Percentiles rank a stretch among this genome's conserved stretches.
Evolutionary conservation across 2,329 filamentous ascomycete genomes (phyloP).

Genomic region (Colletotrichum tropicale): DNA sequence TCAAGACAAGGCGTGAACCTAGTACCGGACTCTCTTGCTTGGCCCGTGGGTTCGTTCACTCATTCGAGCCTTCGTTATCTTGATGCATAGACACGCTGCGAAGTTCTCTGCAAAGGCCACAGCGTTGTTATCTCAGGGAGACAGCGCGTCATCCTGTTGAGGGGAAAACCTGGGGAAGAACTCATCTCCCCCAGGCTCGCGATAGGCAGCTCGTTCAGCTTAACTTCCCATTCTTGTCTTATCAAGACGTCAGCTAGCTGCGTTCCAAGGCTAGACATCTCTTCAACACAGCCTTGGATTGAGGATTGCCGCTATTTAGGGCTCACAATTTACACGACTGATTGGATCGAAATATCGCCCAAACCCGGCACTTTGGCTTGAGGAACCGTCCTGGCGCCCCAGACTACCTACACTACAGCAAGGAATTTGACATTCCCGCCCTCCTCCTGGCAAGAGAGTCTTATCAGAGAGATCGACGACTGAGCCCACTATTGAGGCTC

Average conservation of each 20-base stretch:
- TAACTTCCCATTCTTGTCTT: background rate
- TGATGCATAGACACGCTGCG: background rate
- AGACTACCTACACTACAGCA: background rate
- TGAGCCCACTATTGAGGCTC: constrained; percentile 15
- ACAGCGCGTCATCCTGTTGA: background rate
- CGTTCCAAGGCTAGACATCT: background rate
- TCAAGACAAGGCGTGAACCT: constrained; percentile 16
- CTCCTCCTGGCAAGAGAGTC: background rate
- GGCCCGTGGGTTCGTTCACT: background rate
- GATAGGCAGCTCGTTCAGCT: background rate
- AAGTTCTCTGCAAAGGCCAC: background rate
- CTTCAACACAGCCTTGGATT: background rate
- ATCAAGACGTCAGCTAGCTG: background rate
- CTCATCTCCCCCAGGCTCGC: background rate
- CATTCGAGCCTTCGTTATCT: background rate
- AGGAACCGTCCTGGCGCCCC: background rate
- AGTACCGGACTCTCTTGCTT: background rate
- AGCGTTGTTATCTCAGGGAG: background rate
- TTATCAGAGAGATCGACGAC: constrained; percentile 19
- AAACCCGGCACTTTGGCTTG: background rate
- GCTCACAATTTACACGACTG: background rate
- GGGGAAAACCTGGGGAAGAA: background rate
- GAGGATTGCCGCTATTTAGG: background rate
- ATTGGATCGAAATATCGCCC: background rate
- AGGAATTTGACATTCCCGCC: constrained; percentile 14